Evolutionary conservation across 169 alveolate genomes (phyloP).

Genomic region (Plasmodium sp.): DNA sequence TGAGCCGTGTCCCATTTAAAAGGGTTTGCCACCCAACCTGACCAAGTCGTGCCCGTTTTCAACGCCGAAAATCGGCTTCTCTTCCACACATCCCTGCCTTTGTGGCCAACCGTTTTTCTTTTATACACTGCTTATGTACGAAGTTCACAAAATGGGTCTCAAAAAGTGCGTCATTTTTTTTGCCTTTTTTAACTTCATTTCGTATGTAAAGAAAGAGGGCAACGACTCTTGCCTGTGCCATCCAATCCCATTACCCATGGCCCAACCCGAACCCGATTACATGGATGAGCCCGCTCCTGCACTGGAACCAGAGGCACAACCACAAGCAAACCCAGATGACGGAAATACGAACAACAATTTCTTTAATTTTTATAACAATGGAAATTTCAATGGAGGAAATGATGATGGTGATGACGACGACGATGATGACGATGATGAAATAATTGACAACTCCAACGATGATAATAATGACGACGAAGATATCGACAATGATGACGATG

Average conservation of each 20-base stretch:
- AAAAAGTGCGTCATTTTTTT: background rate
- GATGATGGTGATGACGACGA: conserved; percentile 35
- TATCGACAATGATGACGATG: background rate
- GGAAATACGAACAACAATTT: conserved; percentile 25
- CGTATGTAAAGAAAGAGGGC: conserved; percentile 1
- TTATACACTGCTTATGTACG: background rate
- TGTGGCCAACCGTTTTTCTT: background rate
- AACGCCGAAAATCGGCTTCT: background rate
- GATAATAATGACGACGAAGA: background rate
- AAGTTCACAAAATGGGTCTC: conserved; percentile 13
- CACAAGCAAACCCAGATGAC: conserved; percentile 26
- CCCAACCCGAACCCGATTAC: conserved; percentile 12
- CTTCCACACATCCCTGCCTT: background rate
- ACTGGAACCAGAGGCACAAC: background rate
- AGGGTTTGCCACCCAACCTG: background rate
- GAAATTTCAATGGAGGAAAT: background rate
- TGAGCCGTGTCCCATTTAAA: background rate
- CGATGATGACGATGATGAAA: conserved; percentile 55
- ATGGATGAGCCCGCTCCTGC: background rate
- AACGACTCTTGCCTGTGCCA: background rate
- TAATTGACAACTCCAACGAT: background rate
- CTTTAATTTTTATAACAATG: background rate
- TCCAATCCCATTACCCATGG: background rate
- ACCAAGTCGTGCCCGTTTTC: background rate
- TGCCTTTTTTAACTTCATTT: background rate